Evolutionary conservation across 495 filamentous ascomycete genomes (phyloP), one percentile per base, ranked within the genome.

Genomic region (Xylaria sp.): DNA sequence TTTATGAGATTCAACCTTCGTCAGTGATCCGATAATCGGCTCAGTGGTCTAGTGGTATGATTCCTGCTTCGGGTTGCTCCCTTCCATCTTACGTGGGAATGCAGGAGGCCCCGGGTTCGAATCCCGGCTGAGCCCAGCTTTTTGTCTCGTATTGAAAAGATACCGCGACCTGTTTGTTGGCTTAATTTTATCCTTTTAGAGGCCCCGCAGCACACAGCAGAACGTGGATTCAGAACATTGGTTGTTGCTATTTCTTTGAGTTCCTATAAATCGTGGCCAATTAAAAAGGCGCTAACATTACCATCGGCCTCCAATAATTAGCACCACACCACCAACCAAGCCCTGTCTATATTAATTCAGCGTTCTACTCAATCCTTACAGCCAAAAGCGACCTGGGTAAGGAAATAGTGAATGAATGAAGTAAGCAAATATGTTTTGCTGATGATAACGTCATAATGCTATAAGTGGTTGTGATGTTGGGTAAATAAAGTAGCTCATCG

Each of bases 81-180:
- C 68, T 70, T 65, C 68, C 68, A 70, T 61, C 59, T 44, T 63
- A 70, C 57, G 44, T 70, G 68, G 68, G 68, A 70, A 70, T 70
- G 68, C 68, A 70, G 68, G 68, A 70, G 68, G 68, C 68, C 68
- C 68, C 68, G 68, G 68, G 68, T 70, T 70, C 68, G 68, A 70
- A 70, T 70, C 68, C 68, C 68, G 68, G 68, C 37, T 70, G 68
- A 70, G 68, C 68, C 68, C 68, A 14, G 14, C 5, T 55, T 64
- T 63, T 70, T 40, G 33, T n/a, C 21, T 14, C 5, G 8, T 37
- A 37, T 24, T 4, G 41, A 14, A 4, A 15, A 5, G 3, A 52
- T 3, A 12, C 4, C 0, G 2, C 3, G 48, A 21, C 21, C 0
- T 24, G 24, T 14, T 52, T 26, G 11, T 52, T 11, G 5, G 21